Percentiles rank a stretch among this genome's conserved stretches.
Conservation (phyloP, 2,329 filamentous ascomycete genomes). For the Lachnellula willkommii region DNA sequence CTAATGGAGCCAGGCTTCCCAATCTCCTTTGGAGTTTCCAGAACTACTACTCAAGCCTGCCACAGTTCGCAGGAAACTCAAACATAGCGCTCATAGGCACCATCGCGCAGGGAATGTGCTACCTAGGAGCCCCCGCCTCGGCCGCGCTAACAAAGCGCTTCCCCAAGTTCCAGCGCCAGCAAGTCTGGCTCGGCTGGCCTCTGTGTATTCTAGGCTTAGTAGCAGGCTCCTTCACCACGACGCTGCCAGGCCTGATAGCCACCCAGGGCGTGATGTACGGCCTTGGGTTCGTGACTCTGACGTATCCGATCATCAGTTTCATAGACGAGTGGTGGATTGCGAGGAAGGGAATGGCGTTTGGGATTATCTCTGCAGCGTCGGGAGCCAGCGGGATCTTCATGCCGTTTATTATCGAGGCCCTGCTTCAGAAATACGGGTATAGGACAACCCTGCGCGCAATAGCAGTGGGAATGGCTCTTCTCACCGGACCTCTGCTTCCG, state of each 20-base stretch:
- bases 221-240: slow-evolving; percentile 47
- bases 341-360: slow-evolving; percentile 55
- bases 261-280: slow-evolving; percentile 60
- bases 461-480: slow-evolving; percentile 43
- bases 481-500: slow-evolving; percentile 50
- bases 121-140: slow-evolving; percentile 33
- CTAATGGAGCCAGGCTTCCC: slow-evolving; percentile 51
- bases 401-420: slow-evolving; percentile 47
- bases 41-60: slow-evolving; percentile 58
- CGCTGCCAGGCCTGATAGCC: slow-evolving; percentile 48
- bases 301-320: slow-evolving; percentile 52
- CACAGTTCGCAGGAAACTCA: slow-evolving; percentile 46
- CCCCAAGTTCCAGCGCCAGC: slow-evolving; percentile 30
- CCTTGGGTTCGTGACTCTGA: slow-evolving; percentile 50
- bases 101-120: slow-evolving; percentile 29
- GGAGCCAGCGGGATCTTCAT: slow-evolving; percentile 47
- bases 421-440: slow-evolving; percentile 49
- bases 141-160: slow-evolving; percentile 33
- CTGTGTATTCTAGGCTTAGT: slow-evolving; percentile 37
- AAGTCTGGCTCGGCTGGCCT: slow-evolving; percentile 37
- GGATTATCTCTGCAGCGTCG: slow-evolving; percentile 44
- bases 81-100: slow-evolving; percentile 61
- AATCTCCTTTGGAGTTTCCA: slow-evolving; percentile 65
- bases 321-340: slow-evolving; percentile 59
- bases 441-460: slow-evolving; percentile 51